These are phyloP conservation scores for Blastobotrys illinoisensis DNA, from an alignment of 1,139 yeast genomes.

Conservation along the genomic window DNA sequence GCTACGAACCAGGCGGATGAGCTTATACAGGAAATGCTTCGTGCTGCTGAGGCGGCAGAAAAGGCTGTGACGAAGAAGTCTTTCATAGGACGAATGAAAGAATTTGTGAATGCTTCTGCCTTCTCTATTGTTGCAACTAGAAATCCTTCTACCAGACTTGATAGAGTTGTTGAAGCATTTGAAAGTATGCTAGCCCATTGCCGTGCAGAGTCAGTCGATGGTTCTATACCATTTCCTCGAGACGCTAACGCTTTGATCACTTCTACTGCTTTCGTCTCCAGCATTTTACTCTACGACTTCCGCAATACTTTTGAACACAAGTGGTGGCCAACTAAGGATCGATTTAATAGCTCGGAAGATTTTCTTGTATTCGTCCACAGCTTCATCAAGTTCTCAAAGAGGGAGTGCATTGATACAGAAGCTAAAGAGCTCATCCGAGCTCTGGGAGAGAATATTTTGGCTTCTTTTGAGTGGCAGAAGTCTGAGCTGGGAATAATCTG, in stretches of 20 bases:
- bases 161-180: not conserved
- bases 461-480: slow-evolving; percentile 8
- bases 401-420: not conserved
- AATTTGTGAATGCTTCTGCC: not conserved
- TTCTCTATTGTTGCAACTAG: not conserved
- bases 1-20: not conserved
- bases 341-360: not conserved
- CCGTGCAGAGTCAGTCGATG: not conserved
- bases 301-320: not conserved
- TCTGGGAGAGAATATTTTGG: slow-evolving; percentile 10
- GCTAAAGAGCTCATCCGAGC: slow-evolving; percentile 5
- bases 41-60: not conserved
- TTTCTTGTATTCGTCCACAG: not conserved
- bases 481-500: slow-evolving; percentile 11
- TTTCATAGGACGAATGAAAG: not conserved
- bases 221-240: not conserved
- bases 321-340: not conserved
- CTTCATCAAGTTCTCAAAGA: not conserved
- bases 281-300: not conserved
- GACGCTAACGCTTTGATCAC: not conserved
- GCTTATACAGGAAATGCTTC: not conserved
- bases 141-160: not conserved
- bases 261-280: not conserved
- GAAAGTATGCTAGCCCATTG: not conserved
- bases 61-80: not conserved